A percentile compares a stretch with the other conserved stretches of the same genome.
Evolutionary conservation across 352 stramenopile genomes (phyloP).

Genomic region (Thalassiosira exigua): DNA sequence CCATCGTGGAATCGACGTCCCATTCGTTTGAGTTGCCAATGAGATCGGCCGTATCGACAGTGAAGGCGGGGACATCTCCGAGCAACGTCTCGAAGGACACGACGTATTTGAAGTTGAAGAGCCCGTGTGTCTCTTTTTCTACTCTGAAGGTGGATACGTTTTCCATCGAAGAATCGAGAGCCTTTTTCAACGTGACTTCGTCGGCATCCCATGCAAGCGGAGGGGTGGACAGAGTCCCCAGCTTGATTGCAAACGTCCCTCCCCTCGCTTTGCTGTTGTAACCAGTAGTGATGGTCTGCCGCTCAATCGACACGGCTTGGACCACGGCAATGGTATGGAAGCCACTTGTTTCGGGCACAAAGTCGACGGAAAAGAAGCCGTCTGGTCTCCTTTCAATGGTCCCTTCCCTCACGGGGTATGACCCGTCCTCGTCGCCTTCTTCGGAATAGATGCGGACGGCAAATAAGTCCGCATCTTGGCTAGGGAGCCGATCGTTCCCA

Average conservation of each 20-base stretch:
- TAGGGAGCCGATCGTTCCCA: slow-evolving; percentile 85
- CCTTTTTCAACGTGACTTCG: slow-evolving; percentile 80
- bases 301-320: slow-evolving; percentile 84
- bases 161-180: slow-evolving; percentile 81
- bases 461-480: slow-evolving; percentile 60
- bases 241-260: slow-evolving; percentile 87
- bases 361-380: slow-evolving; percentile 70
- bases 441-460: slow-evolving; percentile 64
- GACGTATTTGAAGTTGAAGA: slow-evolving; percentile 81
- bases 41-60: slow-evolving; percentile 82
- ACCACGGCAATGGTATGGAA: slow-evolving; percentile 89
- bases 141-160: slow-evolving; percentile 45
- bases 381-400: slow-evolving; percentile 23
- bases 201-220: slow-evolving; percentile 88
- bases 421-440: slow-evolving; percentile 36
- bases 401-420: slow-evolving; percentile 35
- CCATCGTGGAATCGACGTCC: slow-evolving; percentile 85
- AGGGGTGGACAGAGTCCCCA: slow-evolving; percentile 76
- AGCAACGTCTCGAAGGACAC: slow-evolving; percentile 91
- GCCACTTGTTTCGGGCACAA: slow-evolving; percentile 87
- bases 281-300: slow-evolving; percentile 87
- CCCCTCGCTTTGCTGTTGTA: slow-evolving; percentile 87
- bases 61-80: slow-evolving; percentile 77
- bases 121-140: slow-evolving; percentile 48
- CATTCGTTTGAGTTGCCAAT: slow-evolving; percentile 57